phyloP scores from a whole-genome alignment of 495 filamentous ascomycete species.

The Cudoniella acicularis region DNA sequence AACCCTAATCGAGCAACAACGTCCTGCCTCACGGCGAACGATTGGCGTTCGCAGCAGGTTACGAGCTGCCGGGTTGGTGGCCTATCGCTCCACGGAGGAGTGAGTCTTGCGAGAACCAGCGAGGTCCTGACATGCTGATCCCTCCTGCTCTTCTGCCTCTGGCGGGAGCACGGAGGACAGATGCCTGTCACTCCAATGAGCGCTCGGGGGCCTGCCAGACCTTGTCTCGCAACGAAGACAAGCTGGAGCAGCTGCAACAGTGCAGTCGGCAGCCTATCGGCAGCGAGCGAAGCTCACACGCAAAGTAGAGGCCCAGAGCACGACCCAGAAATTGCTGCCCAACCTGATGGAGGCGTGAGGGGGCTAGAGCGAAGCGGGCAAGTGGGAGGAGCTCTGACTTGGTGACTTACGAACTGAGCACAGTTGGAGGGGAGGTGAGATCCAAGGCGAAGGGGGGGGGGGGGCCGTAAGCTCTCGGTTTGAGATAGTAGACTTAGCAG shows the following conservation, averaged over 20 bases:
- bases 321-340: slow-evolving; percentile 21
- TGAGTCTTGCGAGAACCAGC: too few relatives aligned
- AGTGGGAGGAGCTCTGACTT: not conserved
- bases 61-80: slow-evolving; percentile 2
- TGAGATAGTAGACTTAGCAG: too few relatives aligned
- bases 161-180: not conserved
- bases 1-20: slow-evolving; percentile 4
- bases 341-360: slow-evolving; percentile 8
- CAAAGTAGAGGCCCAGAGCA: not conserved
- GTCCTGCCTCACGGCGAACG: slow-evolving; percentile 18
- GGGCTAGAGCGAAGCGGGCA: not conserved
- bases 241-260: slow-evolving; percentile 21
- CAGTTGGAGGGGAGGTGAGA: too few relatives aligned
- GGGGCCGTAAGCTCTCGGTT: too few relatives aligned
- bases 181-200: slow-evolving; percentile 18
- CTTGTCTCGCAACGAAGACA: slow-evolving; percentile 12
- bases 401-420: too few relatives aligned
- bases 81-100: slow-evolving; percentile 17
- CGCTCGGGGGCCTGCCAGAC: not conserved
- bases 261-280: slow-evolving; percentile 18
- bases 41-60: slow-evolving; percentile 20
- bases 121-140: too few relatives aligned
- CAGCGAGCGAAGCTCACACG: not conserved
- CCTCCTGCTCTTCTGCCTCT: not conserved
- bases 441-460: not conserved